Evolutionary conservation across 2,329 filamentous ascomycete genomes (phyloP).

Genomic region (Epichloe festucae): DNA sequence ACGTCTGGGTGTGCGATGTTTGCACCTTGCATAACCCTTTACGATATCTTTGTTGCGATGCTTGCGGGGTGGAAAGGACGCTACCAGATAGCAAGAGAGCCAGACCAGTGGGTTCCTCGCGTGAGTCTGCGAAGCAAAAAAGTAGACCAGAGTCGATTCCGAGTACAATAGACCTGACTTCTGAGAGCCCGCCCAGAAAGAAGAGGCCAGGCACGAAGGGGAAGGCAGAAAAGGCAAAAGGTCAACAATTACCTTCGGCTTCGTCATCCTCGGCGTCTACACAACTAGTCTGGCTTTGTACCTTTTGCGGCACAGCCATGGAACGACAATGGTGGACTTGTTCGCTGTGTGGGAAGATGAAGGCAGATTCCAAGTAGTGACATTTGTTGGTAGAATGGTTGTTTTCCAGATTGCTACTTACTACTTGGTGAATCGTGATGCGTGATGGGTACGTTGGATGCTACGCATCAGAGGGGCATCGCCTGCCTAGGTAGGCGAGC

Average conservation of each 20-base stretch:
- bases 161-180: conserved; percentile 22
- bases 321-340: conserved; percentile 46
- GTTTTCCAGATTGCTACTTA: too few relatives aligned
- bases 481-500: too few relatives aligned
- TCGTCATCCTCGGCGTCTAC: conserved; percentile 5
- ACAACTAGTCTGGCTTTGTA: conserved; percentile 36
- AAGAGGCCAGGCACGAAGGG: conserved; percentile 2
- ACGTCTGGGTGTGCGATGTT: conserved; percentile 37
- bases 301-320: conserved; percentile 37
- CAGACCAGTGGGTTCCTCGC: conserved; percentile 3
- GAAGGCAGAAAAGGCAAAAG: conserved; percentile 1
- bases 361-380: conserved; percentile 28
- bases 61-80: conserved; percentile 34
- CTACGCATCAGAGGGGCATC: too few relatives aligned
- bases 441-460: too few relatives aligned
- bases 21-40: conserved; percentile 46
- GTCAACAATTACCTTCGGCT: conserved; percentile 7
- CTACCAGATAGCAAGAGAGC: conserved; percentile 6
- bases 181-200: conserved; percentile 16
- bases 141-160: conserved; percentile 7
- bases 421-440: too few relatives aligned
- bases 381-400: too few relatives aligned
- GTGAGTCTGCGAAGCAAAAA: conserved; percentile 5
- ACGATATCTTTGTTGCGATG: conserved; percentile 41
- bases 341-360: conserved; percentile 40